A percentile compares a stretch with the other conserved stretches of the same genome.
phyloP scores from a whole-genome alignment of 2,329 filamentous ascomycete species.

The Calonectria leucothoes region DNA sequence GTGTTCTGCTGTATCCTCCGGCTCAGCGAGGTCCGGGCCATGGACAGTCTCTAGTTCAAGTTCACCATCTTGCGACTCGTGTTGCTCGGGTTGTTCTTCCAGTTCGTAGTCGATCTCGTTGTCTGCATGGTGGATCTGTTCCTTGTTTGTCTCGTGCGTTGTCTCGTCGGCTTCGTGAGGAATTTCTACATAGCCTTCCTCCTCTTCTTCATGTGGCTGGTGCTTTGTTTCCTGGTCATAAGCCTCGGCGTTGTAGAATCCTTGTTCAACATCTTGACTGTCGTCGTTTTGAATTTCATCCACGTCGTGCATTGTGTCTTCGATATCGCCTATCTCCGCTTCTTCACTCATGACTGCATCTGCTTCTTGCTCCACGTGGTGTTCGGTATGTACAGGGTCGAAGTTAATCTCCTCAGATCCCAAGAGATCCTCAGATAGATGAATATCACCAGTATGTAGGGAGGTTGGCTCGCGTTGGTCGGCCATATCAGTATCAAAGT shows the following conservation, averaged over 20 bases:
- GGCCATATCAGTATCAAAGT: conserved; percentile 51
- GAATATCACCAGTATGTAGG: neutral
- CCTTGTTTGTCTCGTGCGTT: neutral
- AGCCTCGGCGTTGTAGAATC: conserved; percentile 24
- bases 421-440: conserved; percentile 11
- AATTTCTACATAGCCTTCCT: conserved; percentile 13
- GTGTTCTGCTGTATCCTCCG: conserved; percentile 4
- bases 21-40: neutral
- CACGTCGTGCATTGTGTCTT: conserved; percentile 19
- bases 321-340: conserved; percentile 30
- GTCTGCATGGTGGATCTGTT: conserved; percentile 28
- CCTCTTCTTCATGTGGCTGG: conserved; percentile 9
- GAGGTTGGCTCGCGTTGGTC: conserved; percentile 33
- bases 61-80: conserved; percentile 7
- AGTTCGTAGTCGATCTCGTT: conserved; percentile 48
- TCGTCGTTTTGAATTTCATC: conserved; percentile 19
- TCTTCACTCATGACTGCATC: conserved; percentile 36
- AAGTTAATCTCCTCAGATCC: conserved; percentile 32
- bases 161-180: conserved; percentile 10
- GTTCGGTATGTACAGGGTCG: conserved; percentile 33
- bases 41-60: conserved; percentile 21
- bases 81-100: conserved; percentile 36
- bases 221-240: neutral
- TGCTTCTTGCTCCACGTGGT: conserved; percentile 29
- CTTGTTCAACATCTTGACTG: conserved; percentile 17